A percentile compares a stretch with the other conserved stretches of the same genome.
phyloP scores from a whole-genome alignment of 305 asterid species.

The Fraxinus nigra region DNA sequence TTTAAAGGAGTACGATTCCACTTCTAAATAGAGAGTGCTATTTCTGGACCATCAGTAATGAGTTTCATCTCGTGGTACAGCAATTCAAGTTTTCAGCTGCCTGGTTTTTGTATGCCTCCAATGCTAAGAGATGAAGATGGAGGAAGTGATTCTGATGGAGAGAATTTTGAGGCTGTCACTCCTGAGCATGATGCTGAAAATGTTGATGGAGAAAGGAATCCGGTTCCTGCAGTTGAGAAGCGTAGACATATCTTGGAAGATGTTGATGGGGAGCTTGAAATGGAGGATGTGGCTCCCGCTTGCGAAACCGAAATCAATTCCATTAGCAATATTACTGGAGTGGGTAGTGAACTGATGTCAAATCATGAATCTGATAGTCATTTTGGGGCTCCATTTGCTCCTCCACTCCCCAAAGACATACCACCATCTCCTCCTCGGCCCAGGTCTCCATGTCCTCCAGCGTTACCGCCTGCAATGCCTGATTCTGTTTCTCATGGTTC shows the following conservation, averaged over 20 bases:
- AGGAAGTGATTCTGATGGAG: conserved; percentile 83
- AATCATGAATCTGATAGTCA: conserved; percentile 36
- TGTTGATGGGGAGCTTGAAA: conserved; percentile 93
- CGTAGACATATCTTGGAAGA: conserved; percentile 81
- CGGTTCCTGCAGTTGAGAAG: conserved; percentile 48
- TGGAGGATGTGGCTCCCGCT: conserved; percentile 91
- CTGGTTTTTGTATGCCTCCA: conserved; percentile 84
- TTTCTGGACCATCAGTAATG: conserved; percentile 8
- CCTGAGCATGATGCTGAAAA: conserved; percentile 68
- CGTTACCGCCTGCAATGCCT: conserved; percentile 36
- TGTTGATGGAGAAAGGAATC: conserved; percentile 39
- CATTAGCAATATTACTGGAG: conserved; percentile 32
- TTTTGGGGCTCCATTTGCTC: conserved; percentile 32
- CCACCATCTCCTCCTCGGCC: conserved; percentile 43
- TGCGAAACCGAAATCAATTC: conserved; percentile 49
- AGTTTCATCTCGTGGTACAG: conserved; percentile 41
- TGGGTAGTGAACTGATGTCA: conserved; percentile 30
- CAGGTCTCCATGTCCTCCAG: conserved; percentile 35
- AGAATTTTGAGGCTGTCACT: conserved; percentile 88
- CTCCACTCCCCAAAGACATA: conserved; percentile 46
- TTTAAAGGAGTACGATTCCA: neutral
- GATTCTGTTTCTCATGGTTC: conserved; percentile 38
- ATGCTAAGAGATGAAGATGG: conserved; percentile 70
- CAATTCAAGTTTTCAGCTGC: conserved; percentile 88
- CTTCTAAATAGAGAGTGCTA: neutral